Base-by-base conservation (phyloP, 441 rosid genomes). In the Capsella rubella region DNA sequence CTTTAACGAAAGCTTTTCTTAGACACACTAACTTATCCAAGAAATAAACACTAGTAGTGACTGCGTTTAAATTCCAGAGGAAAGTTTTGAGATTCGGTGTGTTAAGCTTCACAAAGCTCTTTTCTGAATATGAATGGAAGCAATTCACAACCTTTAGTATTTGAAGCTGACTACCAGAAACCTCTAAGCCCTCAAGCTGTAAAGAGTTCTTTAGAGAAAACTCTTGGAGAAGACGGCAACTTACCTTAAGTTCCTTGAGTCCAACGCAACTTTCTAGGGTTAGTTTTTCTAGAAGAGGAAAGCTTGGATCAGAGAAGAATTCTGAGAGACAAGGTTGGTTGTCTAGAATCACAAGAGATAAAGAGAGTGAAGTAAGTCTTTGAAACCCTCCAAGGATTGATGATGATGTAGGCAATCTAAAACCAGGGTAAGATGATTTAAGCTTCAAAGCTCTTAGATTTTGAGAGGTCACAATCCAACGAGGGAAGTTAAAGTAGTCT, bases 401-500 rank as follows among this genome's bases (percentile, higher is more conserved):
- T 2, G 87, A 82, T 1, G 82, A 77, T 10, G 89, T 89, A 50
- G 91, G 94, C 31, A 91, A 79, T 25, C 98, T 59, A 73, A 91
- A 91, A 0, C 97, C 96, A 0, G 89, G 94, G 60, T 77, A 72
- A 43, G 76, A 76, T 4, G 98, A 91, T 71, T 80, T 87, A 54
- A 87, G 75, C 63, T 75, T 82, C 71, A 91, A 82, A 43, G 78
- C 75, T 66, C 84, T 82, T 56, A 90, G 35, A 8, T 84, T 66
- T 18, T 86, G 90, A 43, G 95, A 88, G 0, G 80, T 71, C 0
- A 89, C 76, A 7, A 87, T 84, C 27, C 89, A 82, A 4, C 93
- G 83, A 14, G 98, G 98, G 76, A 91, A 84, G 67, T 93, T 93
- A 76, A 93, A 93, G 73, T 82, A 89, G 60, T 89, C 96, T 10